These are phyloP conservation scores for Leishmania martiniquensis DNA, from an alignment of 208 protist species.

Conservation along the genomic window DNA sequence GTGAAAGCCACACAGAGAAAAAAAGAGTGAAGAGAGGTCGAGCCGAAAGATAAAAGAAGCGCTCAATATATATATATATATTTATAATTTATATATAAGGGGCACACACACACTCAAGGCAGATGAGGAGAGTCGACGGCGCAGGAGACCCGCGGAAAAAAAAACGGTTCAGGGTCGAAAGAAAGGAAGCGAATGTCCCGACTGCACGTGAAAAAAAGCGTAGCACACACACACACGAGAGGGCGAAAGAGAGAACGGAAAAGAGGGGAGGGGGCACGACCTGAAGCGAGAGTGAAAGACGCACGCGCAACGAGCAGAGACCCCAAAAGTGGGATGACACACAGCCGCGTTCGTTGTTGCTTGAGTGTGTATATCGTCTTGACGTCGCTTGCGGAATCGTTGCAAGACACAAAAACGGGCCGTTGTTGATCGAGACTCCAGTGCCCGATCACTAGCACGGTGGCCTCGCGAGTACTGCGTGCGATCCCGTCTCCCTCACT, in stretches of 20 bases:
- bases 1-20: no score
- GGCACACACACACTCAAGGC: neutral
- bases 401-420: neutral
- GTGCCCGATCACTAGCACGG: neutral
- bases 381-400: neutral
- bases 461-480: neutral
- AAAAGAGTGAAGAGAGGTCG: no score
- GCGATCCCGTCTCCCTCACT: neutral
- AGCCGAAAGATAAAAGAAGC: no score
- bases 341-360: neutral
- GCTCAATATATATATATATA: no score
- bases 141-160: neutral
- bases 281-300: neutral
- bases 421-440: neutral
- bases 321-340: neutral
- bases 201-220: neutral
- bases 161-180: no score
- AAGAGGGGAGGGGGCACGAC: neutral
- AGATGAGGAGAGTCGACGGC: neutral
- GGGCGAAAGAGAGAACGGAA: neutral
- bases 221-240: neutral
- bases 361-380: neutral
- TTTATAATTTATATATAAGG: no score
- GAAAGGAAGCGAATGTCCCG: neutral
- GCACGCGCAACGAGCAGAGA: neutral